Evolutionary conservation across 2,329 filamentous ascomycete genomes (phyloP).

Genomic region (Knoxdaviesia capensis): DNA sequence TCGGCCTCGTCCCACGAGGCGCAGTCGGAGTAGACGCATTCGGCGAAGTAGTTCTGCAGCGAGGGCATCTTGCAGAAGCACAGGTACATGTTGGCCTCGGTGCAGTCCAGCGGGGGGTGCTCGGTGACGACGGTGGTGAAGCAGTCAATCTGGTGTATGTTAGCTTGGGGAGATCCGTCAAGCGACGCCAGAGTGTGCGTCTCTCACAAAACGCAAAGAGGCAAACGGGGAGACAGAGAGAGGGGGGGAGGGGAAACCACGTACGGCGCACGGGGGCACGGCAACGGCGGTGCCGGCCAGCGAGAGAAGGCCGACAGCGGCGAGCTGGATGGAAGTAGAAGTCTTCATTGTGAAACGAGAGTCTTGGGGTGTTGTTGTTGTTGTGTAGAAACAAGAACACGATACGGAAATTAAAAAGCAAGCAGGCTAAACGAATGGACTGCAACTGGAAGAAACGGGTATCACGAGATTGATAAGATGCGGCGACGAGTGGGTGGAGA

Average conservation of each 20-base stretch:
- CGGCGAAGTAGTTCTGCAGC: conserved; percentile 9
- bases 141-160: conserved; percentile 7
- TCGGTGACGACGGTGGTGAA: conserved; percentile 11
- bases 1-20: conserved; percentile 2
- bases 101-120: conserved; percentile 10
- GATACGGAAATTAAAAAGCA: too few relatives aligned
- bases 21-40: conserved; percentile 8
- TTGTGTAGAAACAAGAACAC: neutral
- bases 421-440: neutral
- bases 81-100: conserved; percentile 12
- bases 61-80: conserved; percentile 11
- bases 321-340: neutral
- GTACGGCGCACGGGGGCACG: conserved; percentile 5
- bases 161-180: neutral
- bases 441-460: neutral
- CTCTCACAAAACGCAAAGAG: neutral
- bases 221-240: neutral
- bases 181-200: neutral
- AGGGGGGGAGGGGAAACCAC: neutral
- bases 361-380: neutral
- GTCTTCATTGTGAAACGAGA: conserved; percentile 2
- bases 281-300: conserved; percentile 5
- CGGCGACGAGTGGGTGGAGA: neutral
- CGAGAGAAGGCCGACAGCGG: conserved; percentile 3
- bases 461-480: neutral